Base-by-base conservation (phyloP, 148 eudicot species). In the Agrostemma githago region DNA sequence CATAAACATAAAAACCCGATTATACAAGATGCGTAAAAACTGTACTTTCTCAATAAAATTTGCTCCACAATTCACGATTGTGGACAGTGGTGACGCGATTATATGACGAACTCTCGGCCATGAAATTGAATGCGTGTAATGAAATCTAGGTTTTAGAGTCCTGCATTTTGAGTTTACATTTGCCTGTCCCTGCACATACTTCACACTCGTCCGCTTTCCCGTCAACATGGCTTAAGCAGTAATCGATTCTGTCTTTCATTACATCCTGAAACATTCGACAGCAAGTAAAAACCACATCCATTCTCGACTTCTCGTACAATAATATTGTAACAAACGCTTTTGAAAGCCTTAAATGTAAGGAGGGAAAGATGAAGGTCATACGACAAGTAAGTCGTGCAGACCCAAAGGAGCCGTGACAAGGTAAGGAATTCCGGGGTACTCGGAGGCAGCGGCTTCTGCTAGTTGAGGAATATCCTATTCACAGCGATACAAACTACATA, bases 401-500 rank as follows among this genome's bases (percentile, higher is more conserved):
- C 98, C 98, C 72, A 95, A 88, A 48, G 98, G 98, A 44, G 98
- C 97, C n/a, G 98, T 92, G 70, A 95, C 81, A 21, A 95, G 70
- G 75, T 95, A 95, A 62, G 90, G 75, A 26, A 92, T 86, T 17
- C 89, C 96, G 40, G 92, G 93, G 79, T 90, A 88, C 78, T 89
- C 89, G 82, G 82, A 79, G 53, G 98, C 98, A 79, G 97, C 97
- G 77, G 88, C 96, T 82, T 88, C 96, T 78, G 97, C 88, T 72
- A 92, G 86, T 21, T 85, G 85, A 72, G 98, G 98, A 75, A 95
- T 95, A 78, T 95, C 98, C 98, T 95, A 81, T 58, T 80, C 67
- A 74, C 43, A 51, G 20, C 67, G 68, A 68, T 15, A 76, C 26
- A 41, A 41, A 57, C 19, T 65, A 8, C 40, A 5, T 74, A 46